Evolutionary conservation across 2,329 filamentous ascomycete species (phyloP), one percentile per base, ranked within the genome.

Genomic region (Diaporthe caulivora): DNA sequence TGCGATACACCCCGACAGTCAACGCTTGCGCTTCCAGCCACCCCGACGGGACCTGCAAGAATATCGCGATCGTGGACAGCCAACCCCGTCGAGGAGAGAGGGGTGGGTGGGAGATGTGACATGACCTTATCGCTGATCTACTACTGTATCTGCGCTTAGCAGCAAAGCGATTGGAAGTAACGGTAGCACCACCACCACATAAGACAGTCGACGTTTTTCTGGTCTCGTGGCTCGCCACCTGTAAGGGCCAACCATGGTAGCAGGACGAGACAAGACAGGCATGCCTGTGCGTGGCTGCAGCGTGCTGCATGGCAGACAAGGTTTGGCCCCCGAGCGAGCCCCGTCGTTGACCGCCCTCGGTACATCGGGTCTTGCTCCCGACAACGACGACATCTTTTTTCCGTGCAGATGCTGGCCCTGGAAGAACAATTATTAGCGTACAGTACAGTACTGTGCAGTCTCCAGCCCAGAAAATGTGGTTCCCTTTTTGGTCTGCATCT

Each of bases 71-170:
- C 42, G 60, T 44, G 8, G 18, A 47, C 58, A 47, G 10, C n/a
- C 55, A 60, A 11, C 58, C 40, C 40, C 44, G 24, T 40, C 21
- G 29, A 44, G 15, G 31, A n/a, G 29, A 44, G 15, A n/a, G 31
- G 17, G 31, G 21, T 17, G 34, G 34, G 34, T 13, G 13, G 37
- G 37, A 8, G 11, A 40, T 8, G 58, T 44, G 58, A 62, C 58
- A 67, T 53, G 44, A 26, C 62, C 62, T 67, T 67, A 67, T 67
- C 62, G 62, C 62, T 40, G 62, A 67, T 53, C 62, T 40, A 53
- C 62, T 53, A 29, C 31, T 67, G 15, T 53, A 67, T 67, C 62
- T 67, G 62, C 62, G 44, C 62, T 67, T 17, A 13, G 37, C 15
- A 53, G 44, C 62, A 65, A n/a, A n/a, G 37, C 55, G 40, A 62